phyloP scores from a whole-genome alignment of 257 asterid species.

The Capsicum rhomboideum region DNA sequence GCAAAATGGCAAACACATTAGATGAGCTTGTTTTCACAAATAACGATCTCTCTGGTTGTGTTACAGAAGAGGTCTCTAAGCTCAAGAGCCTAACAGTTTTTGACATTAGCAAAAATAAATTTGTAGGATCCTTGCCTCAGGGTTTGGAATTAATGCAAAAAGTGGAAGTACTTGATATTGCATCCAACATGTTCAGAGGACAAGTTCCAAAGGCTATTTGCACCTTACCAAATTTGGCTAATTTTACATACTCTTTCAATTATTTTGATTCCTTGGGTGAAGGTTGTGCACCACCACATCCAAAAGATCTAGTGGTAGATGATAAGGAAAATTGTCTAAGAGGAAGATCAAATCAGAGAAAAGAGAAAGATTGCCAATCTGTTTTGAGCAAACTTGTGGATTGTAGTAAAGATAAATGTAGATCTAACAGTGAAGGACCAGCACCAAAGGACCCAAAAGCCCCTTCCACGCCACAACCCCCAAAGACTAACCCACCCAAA shows the following conservation, averaged over 20 bases:
- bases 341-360: conserved; percentile 25
- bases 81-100: conserved; percentile 34
- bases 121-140: conserved; percentile 49
- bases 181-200: conserved; percentile 41
- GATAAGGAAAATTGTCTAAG: conserved; percentile 40
- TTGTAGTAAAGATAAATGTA: conserved; percentile 36
- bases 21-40: conserved; percentile 40
- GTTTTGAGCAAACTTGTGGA: conserved; percentile 32
- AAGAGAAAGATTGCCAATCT: conserved; percentile 22
- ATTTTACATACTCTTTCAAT: conserved; percentile 33
- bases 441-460: background rate
- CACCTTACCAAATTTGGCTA: conserved; percentile 36
- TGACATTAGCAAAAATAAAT: conserved; percentile 44
- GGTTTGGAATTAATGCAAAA: conserved; percentile 42
- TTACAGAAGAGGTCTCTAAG: conserved; percentile 62
- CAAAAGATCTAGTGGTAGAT: conserved; percentile 15
- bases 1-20: conserved; percentile 47
- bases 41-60: conserved; percentile 60
- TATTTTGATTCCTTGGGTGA: conserved; percentile 44
- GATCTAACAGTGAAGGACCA: conserved; percentile 14
- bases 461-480: background rate
- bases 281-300: conserved; percentile 21
- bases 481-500: background rate
- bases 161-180: conserved; percentile 28
- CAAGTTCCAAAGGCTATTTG: conserved; percentile 48